phyloP scores from a whole-genome alignment of 805 yeast genomes.

The Starmerella ratchasimensis region DNA sequence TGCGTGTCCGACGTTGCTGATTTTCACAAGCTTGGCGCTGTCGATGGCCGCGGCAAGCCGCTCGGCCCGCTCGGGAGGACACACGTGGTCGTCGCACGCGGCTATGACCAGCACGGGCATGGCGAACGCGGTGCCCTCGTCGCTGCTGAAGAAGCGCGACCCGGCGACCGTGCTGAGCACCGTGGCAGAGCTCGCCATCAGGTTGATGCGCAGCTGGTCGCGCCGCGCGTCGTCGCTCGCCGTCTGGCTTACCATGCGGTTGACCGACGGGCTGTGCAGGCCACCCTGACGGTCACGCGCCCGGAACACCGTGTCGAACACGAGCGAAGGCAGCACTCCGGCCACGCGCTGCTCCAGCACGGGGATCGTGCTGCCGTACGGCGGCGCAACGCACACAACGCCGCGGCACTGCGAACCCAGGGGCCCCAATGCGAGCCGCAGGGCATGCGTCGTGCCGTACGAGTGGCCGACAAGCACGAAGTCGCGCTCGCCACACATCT shows the following conservation, averaged over 20 bases:
- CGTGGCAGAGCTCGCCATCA: conserved; percentile 43
- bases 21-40: conserved; percentile 1
- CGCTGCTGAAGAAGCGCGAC: conserved; percentile 31
- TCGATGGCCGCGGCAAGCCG: conserved; percentile 6
- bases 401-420: conserved; percentile 22
- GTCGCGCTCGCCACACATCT: background rate
- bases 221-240: conserved; percentile 32
- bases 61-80: conserved; percentile 34
- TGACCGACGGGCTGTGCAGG: conserved; percentile 44
- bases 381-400: conserved; percentile 27
- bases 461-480: conserved; percentile 49
- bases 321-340: conserved; percentile 5
- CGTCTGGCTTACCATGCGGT: conserved; percentile 34
- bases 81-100: conserved; percentile 44
- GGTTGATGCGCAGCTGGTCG: conserved; percentile 56
- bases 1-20: conserved; percentile 48
- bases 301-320: conserved; percentile 42
- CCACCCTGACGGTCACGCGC: conserved; percentile 51
- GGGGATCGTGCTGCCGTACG: conserved; percentile 14
- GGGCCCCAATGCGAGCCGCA: conserved; percentile 15
- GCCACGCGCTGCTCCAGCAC: background rate
- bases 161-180: conserved; percentile 43
- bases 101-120: conserved; percentile 43
- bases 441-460: conserved; percentile 49
- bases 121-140: conserved; percentile 33